These are phyloP conservation scores for Musa balbisiana DNA, from an alignment of 202 grass and related monocot genomes.

Conservation along the genomic window DNA sequence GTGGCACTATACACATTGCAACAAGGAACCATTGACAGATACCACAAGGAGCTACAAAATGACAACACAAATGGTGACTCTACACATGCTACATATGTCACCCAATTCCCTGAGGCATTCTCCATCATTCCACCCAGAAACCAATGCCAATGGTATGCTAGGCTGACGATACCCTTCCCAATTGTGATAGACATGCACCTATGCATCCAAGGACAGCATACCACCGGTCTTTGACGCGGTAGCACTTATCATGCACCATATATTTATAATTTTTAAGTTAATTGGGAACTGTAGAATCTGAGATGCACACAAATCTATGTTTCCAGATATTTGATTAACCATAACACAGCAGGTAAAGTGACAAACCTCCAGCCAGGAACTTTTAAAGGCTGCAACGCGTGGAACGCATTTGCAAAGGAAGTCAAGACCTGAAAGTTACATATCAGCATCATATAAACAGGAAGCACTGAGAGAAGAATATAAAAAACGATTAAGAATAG, in stretches of 20 bases:
- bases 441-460: slow-evolving; percentile 18
- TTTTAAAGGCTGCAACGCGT: slow-evolving; percentile 68
- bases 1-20: too few relatives aligned
- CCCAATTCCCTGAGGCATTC: too few relatives aligned
- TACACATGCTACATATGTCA: too few relatives aligned
- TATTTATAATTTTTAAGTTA: neutral
- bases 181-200: too few relatives aligned
- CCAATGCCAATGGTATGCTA: too few relatives aligned
- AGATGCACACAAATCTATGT: neutral
- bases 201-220: too few relatives aligned
- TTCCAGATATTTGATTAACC: neutral
- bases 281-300: neutral
- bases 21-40: too few relatives aligned
- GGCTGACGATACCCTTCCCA: too few relatives aligned
- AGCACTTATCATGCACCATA: neutral
- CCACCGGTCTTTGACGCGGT: too few relatives aligned
- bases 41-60: too few relatives aligned
- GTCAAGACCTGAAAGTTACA: slow-evolving; percentile 57
- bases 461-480: neutral
- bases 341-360: slow-evolving; percentile 12
- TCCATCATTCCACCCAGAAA: too few relatives aligned
- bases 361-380: slow-evolving; percentile 85
- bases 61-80: too few relatives aligned
- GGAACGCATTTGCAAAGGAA: slow-evolving; percentile 71
- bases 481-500: neutral